These are phyloP conservation scores for Volvox reticuliferus DNA, from an alignment of 139 green algal genomes.

Conservation along the genomic window DNA sequence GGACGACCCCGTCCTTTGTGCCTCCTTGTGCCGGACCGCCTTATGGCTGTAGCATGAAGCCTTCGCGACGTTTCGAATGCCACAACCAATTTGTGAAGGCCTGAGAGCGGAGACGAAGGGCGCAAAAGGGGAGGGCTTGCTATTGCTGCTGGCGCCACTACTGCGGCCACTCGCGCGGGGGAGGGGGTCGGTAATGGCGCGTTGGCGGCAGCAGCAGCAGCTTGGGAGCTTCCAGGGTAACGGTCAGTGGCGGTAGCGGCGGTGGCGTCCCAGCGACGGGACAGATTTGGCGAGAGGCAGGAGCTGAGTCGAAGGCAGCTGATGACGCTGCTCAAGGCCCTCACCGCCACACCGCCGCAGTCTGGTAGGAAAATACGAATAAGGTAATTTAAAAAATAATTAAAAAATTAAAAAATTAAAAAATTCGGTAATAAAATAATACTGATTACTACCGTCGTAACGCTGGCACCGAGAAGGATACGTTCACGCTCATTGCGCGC, in stretches of 20 bases:
- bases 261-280: background rate
- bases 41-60: background rate
- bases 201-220: background rate
- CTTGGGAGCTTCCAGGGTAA: background rate
- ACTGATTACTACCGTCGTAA: no score
- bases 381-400: no score
- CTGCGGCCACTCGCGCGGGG: background rate
- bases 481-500: no score
- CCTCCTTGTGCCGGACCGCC: background rate
- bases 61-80: background rate
- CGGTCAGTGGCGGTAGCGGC: background rate
- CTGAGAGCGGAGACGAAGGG: background rate
- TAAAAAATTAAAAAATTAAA: no score
- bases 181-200: background rate
- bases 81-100: background rate
- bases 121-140: background rate
- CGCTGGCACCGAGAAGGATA: no score
- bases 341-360: background rate
- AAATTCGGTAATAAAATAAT: no score
- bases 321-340: slow-evolving; percentile 3
- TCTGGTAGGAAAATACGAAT: background rate
- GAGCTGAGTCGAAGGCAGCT: slow-evolving; percentile 25
- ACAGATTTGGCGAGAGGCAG: background rate
- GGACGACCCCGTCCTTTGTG: background rate
- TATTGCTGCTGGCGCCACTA: no score